These are phyloP conservation scores for Brassica balearica DNA, from an alignment of 441 rosid species.

Conservation along the genomic window DNA sequence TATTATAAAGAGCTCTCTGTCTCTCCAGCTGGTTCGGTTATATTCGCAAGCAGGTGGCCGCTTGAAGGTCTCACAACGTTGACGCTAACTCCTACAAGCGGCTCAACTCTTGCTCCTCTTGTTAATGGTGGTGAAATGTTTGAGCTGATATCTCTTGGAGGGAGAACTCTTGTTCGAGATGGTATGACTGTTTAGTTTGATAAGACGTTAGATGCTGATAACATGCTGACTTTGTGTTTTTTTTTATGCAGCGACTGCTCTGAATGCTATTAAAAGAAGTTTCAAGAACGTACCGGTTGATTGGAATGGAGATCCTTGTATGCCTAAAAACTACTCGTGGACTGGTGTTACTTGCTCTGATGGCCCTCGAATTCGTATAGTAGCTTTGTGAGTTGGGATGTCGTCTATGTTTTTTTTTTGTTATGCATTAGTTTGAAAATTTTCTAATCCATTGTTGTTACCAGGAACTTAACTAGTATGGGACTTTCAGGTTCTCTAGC, in stretches of 20 bases:
- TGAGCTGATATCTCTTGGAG: conserved; percentile 54
- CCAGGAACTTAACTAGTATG: conserved; percentile 81
- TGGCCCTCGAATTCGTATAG: conserved; percentile 71
- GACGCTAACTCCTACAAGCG: conserved; percentile 58
- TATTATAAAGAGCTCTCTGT: conserved; percentile 67
- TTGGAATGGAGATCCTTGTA: conserved; percentile 94
- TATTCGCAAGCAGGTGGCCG: conserved; percentile 73
- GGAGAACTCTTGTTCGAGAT: conserved; percentile 84
- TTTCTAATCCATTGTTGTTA: conserved; percentile 28
- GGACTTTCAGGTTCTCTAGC: conserved; percentile 74
- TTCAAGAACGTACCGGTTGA: conserved; percentile 67
- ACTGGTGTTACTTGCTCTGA: conserved; percentile 74
- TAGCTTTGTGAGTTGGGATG: conserved; percentile 67
- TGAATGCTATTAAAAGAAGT: conserved; percentile 55
- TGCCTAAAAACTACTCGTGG: conserved; percentile 77
- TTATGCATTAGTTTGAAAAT: conserved; percentile 15
- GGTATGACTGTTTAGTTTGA: conserved; percentile 51
- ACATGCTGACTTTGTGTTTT: conserved; percentile 18
- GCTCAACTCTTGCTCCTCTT: conserved; percentile 64
- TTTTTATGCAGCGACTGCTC: conserved; percentile 59
- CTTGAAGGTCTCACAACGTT: conserved; percentile 68
- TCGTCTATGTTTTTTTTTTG: not conserved
- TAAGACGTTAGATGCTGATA: not conserved
- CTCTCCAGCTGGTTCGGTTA: conserved; percentile 60
- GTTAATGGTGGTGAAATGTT: conserved; percentile 88